A percentile compares a stretch with the other conserved stretches of the same genome.
phyloP scores from a whole-genome alignment of 305 asterid genomes.

The Rubia peregrina region DNA sequence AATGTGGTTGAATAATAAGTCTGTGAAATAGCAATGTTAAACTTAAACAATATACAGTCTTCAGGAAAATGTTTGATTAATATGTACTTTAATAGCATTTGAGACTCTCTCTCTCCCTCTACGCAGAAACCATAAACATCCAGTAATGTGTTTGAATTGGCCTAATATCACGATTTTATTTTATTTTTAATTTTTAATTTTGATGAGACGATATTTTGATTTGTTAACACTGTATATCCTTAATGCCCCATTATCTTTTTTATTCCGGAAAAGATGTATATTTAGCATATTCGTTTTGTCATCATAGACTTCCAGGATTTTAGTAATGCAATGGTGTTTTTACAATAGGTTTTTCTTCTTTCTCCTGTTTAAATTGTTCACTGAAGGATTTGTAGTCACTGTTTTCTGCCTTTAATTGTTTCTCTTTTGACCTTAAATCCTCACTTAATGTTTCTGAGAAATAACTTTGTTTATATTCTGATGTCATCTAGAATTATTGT shows the following conservation, averaged over 20 bases:
- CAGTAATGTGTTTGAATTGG: background rate
- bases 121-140: background rate
- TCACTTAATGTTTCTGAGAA: slow-evolving; percentile 1
- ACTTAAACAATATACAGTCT: background rate
- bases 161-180: background rate
- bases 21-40: background rate
- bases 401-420: background rate
- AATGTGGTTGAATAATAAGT: background rate
- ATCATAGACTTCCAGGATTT: background rate
- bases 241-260: background rate
- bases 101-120: background rate
- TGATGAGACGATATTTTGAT: background rate
- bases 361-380: background rate
- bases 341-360: background rate
- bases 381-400: background rate
- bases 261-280: too few species aligned
- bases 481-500: background rate
- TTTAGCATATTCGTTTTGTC: background rate
- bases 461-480: background rate
- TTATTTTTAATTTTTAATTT: too few species aligned
- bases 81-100: slow-evolving; percentile 2
- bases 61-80: background rate
- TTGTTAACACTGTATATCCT: background rate
- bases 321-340: background rate
- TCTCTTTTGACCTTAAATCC: background rate